Conservation (phyloP, 2,329 filamentous ascomycete species). For the Nemania serpens region DNA sequence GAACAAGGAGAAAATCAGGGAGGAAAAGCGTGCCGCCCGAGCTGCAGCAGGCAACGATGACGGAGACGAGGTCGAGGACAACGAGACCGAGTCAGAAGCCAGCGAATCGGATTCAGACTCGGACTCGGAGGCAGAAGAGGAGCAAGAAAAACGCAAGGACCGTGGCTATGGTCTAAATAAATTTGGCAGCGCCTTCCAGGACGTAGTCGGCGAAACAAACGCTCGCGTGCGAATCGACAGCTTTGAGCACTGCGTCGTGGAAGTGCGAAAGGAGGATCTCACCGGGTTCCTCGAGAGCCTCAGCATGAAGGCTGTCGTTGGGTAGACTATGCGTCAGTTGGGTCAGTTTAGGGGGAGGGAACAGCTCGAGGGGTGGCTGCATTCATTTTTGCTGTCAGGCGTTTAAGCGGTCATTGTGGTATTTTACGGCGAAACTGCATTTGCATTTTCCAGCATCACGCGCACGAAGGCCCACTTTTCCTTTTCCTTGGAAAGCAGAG, state of each 20-base stretch:
- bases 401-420: slow-evolving; percentile 21
- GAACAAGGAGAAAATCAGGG: slow-evolving; percentile 62
- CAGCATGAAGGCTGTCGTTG: slow-evolving; percentile 86
- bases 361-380: neutral
- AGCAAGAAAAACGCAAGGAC: slow-evolving; percentile 57
- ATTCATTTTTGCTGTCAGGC: slow-evolving; percentile 13
- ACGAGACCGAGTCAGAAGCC: slow-evolving; percentile 56
- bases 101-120: slow-evolving; percentile 56
- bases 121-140: slow-evolving; percentile 55
- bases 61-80: slow-evolving; percentile 53
- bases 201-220: slow-evolving; percentile 89
- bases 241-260: slow-evolving; percentile 96
- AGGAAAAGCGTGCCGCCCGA: slow-evolving; percentile 64
- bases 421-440: slow-evolving; percentile 17
- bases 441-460: slow-evolving; percentile 17
- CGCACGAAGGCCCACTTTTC: slow-evolving; percentile 9
- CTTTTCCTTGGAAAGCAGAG: too few species aligned
- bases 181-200: slow-evolving; percentile 94
- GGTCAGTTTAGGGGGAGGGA: neutral
- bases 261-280: slow-evolving; percentile 96
- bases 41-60: slow-evolving; percentile 51
- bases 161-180: slow-evolving; percentile 80
- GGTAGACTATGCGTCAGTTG: slow-evolving; percentile 44
- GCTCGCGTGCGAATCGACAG: slow-evolving; percentile 90
- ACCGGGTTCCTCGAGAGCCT: slow-evolving; percentile 87